phyloP scores from a whole-genome alignment of 2,329 filamentous ascomycete species.

The Microdochium trichocladiopsis region DNA sequence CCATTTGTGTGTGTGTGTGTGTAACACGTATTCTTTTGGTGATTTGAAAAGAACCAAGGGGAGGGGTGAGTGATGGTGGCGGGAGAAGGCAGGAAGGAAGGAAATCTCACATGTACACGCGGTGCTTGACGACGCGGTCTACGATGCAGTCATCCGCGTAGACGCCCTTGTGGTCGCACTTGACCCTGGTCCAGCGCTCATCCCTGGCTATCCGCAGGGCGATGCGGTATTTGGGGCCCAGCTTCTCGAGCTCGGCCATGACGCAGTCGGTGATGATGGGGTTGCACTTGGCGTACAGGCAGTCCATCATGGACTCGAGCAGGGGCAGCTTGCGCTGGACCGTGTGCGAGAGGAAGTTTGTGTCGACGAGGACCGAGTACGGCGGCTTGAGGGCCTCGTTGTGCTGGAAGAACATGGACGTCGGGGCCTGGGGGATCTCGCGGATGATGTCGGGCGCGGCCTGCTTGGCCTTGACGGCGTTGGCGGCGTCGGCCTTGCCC shows the following conservation, averaged over 20 bases:
- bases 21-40: neutral
- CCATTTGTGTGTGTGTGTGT: too few relatives aligned
- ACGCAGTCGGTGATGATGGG: slow-evolving; percentile 81
- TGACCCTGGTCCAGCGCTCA: slow-evolving; percentile 76
- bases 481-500: slow-evolving; percentile 51
- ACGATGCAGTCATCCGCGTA: slow-evolving; percentile 81
- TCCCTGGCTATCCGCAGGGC: slow-evolving; percentile 82
- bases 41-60: neutral
- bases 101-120: slow-evolving; percentile 11
- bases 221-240: slow-evolving; percentile 82
- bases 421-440: slow-evolving; percentile 76
- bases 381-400: slow-evolving; percentile 82
- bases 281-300: slow-evolving; percentile 83
- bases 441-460: slow-evolving; percentile 58
- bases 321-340: slow-evolving; percentile 87
- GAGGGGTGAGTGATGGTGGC: neutral
- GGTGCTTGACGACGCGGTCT: slow-evolving; percentile 62
- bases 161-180: slow-evolving; percentile 73
- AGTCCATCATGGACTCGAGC: slow-evolving; percentile 74
- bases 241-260: slow-evolving; percentile 81
- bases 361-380: slow-evolving; percentile 74
- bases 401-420: slow-evolving; percentile 80
- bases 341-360: slow-evolving; percentile 86
- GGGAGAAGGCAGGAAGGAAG: neutral
- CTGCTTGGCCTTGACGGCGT: slow-evolving; percentile 50